Base-by-base conservation (phyloP, 2,329 filamentous ascomycete genomes). In the Penicillium sp. region DNA sequence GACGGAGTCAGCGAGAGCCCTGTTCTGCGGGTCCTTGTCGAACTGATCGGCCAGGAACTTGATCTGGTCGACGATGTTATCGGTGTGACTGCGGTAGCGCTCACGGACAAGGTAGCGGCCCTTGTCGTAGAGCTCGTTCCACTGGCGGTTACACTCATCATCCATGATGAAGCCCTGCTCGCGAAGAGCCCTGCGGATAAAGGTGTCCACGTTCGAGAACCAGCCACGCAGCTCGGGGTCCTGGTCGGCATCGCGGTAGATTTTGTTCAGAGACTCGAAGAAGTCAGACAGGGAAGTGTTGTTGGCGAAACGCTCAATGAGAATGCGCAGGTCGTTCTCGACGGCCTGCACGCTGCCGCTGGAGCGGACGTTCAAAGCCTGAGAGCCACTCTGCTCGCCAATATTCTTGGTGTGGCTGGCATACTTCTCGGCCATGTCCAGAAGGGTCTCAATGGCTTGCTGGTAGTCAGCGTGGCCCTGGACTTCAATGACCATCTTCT, bases 401-500 rank as follows among this genome's bases (percentile, higher is more conserved):
- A 90, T 46, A 27, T 76, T 75, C 66, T 80, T 86, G 47, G 84
- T 81, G 63, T 96, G 90, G 42, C 82, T 80, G 52, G 82, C 83
- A 64, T 98, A 98, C 59, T 85, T 82, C 73, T 95, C 90, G 6
- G 89, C 90, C 42, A 98, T 78, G 37, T 82, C 78, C 27, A 98
- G 80, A 5, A 98, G 77, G 3, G 92, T 95, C 62, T 90, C 83
- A 56, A 98, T 86, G n/a, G 93, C 93, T 70, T 87, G 81, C 60
- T 91, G 84, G 72, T 97, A 98, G 64, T 98, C 92, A 50, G 88
- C 82, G 66, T 97, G 93, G 49, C 92, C 88, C 74, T 98, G 93
- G 62, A 95, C 90, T 73, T 98, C 93, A 40, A 96, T 84, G 33
- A 98, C 76, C 87, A 97, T 95, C 82, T 97, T 97, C 83, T 92